Conservation (phyloP, 805 yeast species). For the Brettanomyces naardenensis region DNA sequence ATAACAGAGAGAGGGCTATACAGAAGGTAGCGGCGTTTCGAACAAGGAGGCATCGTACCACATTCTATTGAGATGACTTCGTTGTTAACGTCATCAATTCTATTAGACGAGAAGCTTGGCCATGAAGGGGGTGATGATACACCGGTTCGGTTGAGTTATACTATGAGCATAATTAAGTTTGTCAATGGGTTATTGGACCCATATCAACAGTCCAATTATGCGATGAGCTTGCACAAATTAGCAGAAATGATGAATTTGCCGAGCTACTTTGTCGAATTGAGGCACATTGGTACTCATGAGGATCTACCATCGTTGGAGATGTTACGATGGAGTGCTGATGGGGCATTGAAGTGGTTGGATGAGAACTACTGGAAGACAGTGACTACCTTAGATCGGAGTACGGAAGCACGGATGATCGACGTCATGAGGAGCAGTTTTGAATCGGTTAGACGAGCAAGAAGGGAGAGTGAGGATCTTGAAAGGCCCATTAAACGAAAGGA, state of each 20-base stretch:
- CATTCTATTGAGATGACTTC: constrained; percentile 68
- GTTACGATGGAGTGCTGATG: constrained; percentile 48
- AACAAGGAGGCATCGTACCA: constrained; percentile 56
- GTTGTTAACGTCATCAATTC: constrained; percentile 40
- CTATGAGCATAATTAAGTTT: constrained; percentile 73
- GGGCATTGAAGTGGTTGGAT: constrained; percentile 71
- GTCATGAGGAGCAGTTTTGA: constrained; percentile 24
- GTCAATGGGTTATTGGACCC: constrained; percentile 92
- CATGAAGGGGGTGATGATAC: constrained; percentile 22
- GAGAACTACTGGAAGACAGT: constrained; percentile 61
- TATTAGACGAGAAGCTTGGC: constrained; percentile 31
- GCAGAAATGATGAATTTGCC: constrained; percentile 70
- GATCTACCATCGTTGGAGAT: constrained; percentile 61
- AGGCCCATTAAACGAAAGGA: constrained; percentile 35
- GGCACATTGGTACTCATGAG: constrained; percentile 92
- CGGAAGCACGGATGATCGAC: constrained; percentile 5
- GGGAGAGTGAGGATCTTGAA: constrained; percentile 35
- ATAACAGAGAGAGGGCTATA: constrained; percentile 37
- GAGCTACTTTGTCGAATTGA: constrained; percentile 73
- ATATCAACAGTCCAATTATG: constrained; percentile 67
- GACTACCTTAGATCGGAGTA: neutral
- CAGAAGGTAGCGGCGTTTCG: constrained; percentile 43
- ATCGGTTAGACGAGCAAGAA: constrained; percentile 41
- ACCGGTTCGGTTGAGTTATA: constrained; percentile 44
- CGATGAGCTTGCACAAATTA: constrained; percentile 67